phyloP scores from a whole-genome alignment of 371 early-diverging fungal species.

The Cokeromyces recurvatus region DNA sequence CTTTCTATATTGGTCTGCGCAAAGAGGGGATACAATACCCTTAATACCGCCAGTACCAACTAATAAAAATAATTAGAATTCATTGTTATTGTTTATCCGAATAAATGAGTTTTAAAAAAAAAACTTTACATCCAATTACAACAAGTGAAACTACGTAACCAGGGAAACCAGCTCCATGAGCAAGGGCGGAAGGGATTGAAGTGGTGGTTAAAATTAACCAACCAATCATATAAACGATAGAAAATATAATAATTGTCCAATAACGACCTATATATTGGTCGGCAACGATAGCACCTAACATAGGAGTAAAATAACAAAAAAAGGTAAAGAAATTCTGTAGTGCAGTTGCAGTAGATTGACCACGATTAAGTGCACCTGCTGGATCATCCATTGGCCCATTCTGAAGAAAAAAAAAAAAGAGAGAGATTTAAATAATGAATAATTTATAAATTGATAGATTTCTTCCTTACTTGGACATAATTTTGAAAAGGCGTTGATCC shows the following conservation, averaged over 20 bases:
- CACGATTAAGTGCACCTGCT: slow-evolving; percentile 28
- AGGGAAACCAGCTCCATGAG: slow-evolving; percentile 49
- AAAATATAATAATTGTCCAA: slow-evolving; percentile 69
- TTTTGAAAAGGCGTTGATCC: slow-evolving; percentile 63
- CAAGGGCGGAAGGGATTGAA: slow-evolving; percentile 44
- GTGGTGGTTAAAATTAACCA: slow-evolving; percentile 66
- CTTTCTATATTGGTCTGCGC: slow-evolving; percentile 35
- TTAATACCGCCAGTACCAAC: slow-evolving; percentile 91
- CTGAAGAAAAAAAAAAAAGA: neutral
- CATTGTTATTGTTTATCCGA: too few species aligned
- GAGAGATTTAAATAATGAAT: neutral
- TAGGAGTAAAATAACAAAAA: slow-evolving; percentile 70
- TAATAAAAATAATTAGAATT: slow-evolving; percentile 38
- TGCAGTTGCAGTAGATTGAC: slow-evolving; percentile 58
- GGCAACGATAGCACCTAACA: slow-evolving; percentile 75
- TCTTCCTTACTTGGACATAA: slow-evolving; percentile 51
- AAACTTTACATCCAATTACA: slow-evolving; percentile 31
- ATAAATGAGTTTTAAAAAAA: too few species aligned
- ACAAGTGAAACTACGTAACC: slow-evolving; percentile 59
- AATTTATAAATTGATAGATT: too few species aligned
- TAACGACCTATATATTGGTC: slow-evolving; percentile 80
- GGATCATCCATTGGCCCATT: slow-evolving; percentile 17
- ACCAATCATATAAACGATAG: slow-evolving; percentile 54
- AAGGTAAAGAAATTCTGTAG: slow-evolving; percentile 71
- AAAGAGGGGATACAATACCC: slow-evolving; percentile 40